Conservation (phyloP, 1,284 basidiomycete species). For the Rugosomyces carneus region DNA sequence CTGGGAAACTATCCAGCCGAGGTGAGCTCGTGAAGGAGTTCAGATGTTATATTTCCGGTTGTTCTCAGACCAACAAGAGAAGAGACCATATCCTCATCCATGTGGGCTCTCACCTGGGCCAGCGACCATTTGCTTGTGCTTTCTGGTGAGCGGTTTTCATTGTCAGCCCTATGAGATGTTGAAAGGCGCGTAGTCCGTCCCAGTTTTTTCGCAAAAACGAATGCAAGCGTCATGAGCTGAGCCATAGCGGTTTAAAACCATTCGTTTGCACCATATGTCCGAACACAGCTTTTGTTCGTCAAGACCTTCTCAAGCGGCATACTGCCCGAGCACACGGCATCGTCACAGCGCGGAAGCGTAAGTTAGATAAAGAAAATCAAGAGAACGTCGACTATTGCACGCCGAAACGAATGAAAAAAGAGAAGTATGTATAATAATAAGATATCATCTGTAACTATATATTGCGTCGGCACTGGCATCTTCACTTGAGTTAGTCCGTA, state of each 20-base stretch:
- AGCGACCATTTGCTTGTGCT: conserved; percentile 54
- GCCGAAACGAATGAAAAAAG: conserved; percentile 11
- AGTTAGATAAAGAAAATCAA: conserved; percentile 17
- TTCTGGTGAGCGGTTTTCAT: conserved; percentile 41
- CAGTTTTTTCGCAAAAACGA: conserved; percentile 68
- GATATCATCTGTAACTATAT: not conserved
- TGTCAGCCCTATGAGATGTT: conserved; percentile 5
- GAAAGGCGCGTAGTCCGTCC: conserved; percentile 35
- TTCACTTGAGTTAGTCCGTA: not conserved
- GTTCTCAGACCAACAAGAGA: conserved; percentile 58
- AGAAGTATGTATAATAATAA: not conserved
- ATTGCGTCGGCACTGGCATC: too few species aligned
- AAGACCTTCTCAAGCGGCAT: conserved; percentile 60
- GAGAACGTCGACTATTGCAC: conserved; percentile 8
- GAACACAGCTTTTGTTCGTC: conserved; percentile 48
- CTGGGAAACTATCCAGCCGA: conserved; percentile 51
- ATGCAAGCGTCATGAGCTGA: conserved; percentile 64
- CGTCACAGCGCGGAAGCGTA: conserved; percentile 17
- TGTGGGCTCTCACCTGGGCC: conserved; percentile 61
- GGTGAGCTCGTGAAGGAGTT: conserved; percentile 56
- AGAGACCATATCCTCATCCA: conserved; percentile 68
- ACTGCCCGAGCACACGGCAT: conserved; percentile 46
- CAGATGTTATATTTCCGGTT: conserved; percentile 58
- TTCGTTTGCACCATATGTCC: conserved; percentile 51
- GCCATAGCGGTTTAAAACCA: conserved; percentile 52